Evolutionary conservation across 2,329 filamentous ascomycete species (phyloP), one percentile per base, ranked within the genome.

Genomic region (Colletotrichum musicola): DNA sequence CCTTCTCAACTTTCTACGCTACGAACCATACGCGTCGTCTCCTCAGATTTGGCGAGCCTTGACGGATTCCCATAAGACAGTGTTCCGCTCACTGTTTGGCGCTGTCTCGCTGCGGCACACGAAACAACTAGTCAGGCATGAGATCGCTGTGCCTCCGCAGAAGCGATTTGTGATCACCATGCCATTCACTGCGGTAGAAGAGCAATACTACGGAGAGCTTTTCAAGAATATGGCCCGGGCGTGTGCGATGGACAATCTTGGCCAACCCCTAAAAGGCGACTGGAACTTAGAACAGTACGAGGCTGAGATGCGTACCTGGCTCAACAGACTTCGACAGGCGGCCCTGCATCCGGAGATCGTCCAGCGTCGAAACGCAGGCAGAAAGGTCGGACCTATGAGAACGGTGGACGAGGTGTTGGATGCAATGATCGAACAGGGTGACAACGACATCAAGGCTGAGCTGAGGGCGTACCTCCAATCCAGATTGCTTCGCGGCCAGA

Each of bases 401-500:
- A 97, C 95, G 0, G 91, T 97, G 1, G 88, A 90, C 18, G 93
- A 98, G 78, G 95, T 98, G 1, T 83, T 99, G 12, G 91, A 94
- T 71, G 90, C 91, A 4, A 98, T 99, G 95, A 91, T 98, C 66
- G 94, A 97, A 63, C 90, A 95, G 75, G 94, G 92, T 50, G 92
- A 95, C 65, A 83, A 83, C 6, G 77, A 81, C 1, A 87, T 95
- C 64, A 88, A 90, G 59, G 80, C 85, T 0, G 90, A 95, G 66
- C 91, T 96, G 75, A 88, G 94, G 60, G 81, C 84, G 2, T 84
- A 91, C 55, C 83, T 97, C 6, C 77, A 88, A 2, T 84, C 84
- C 40, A 89, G 88, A 70, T 81, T 97, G 51, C 87, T 86, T 16
- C 85, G 89, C 62, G 95, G 93, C 0, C 95, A 98, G 73, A 81